Evolutionary conservation across 2,329 filamentous ascomycete species (phyloP), one percentile per base, ranked within the genome.

Genomic region (Rachicladosporium sp.): DNA sequence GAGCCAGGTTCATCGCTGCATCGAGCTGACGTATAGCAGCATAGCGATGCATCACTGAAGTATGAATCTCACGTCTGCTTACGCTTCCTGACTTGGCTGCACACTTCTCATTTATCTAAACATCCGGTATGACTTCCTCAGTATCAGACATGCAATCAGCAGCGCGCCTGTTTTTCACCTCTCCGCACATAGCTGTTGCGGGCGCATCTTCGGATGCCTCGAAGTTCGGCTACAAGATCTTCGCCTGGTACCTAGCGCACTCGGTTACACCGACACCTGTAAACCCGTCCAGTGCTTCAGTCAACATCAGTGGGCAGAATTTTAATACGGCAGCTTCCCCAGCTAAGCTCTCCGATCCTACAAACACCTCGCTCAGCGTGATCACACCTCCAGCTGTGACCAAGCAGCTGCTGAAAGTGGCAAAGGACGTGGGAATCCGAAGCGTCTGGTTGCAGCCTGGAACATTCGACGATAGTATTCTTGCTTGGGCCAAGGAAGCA

Each of bases 371-470:
- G 4, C 68, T 96, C 9, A 89, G 82, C 29, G 75, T 96, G 53
- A 86, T 96, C 57, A 96, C 91, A 9, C 85, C 85, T 3, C 89
- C 91, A 0, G 62, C 70, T 2, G 77, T 84, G 23, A 94, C 91
- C 1, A 71, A 80, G 43, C 65, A 77, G 52, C 67, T 93, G 6
- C 67, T 96, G 31, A 69, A 78, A 46, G 82, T 93, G 60, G 91
- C 89, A 0, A 82, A 79, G 60, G 67, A 73, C 41, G 68, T 82
- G 8, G 80, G 87, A 3, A 66, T 93, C 33, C 71, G 75, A 11
- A 73, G 83, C 19, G 78, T 94, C 4, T 94, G 85, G 82, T 65
- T 96, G 48, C 91, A 96, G 64, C 91, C 91, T 0, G 91, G 89
- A 1, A 88, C 78, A 10, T 96, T 82, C 56, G 78, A 94, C 57